These are phyloP conservation scores for Hyphodiscus hymeniophilus DNA, from an alignment of 495 filamentous ascomycete species.

Conservation along the genomic window DNA sequence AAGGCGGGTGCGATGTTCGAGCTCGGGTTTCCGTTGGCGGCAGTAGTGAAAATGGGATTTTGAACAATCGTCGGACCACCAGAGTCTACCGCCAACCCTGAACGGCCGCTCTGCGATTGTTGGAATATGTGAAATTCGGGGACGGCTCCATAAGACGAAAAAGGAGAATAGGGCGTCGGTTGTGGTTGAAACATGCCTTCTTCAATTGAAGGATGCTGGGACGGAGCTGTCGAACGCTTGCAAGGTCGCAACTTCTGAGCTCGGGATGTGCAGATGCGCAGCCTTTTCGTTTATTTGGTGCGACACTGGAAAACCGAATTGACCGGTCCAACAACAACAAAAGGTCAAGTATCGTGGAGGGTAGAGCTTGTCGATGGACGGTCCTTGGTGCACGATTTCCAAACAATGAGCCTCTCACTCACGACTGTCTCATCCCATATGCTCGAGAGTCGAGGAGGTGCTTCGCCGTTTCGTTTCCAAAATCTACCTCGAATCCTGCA, in stretches of 20 bases:
- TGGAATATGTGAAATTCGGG: slow-evolving; percentile 17
- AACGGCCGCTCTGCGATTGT: slow-evolving; percentile 24
- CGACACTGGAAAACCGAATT: not conserved
- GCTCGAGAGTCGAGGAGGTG: no score
- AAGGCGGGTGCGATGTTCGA: slow-evolving; percentile 1
- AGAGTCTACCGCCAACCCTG: slow-evolving; percentile 22
- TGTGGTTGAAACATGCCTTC: slow-evolving; percentile 46
- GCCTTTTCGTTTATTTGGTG: not conserved
- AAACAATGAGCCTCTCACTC: no score
- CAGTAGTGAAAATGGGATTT: slow-evolving; percentile 37
- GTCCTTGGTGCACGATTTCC: no score
- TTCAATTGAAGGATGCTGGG: not conserved
- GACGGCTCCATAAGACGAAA: slow-evolving; percentile 19
- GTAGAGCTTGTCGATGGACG: no score
- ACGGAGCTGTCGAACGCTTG: not conserved
- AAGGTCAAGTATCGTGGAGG: no score
- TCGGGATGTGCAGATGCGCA: not conserved
- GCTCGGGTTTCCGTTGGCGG: slow-evolving; percentile 28
- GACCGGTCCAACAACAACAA: no score
- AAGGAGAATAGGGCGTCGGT: slow-evolving; percentile 34
- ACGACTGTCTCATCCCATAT: no score
- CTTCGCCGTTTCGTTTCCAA: no score
- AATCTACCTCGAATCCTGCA: no score
- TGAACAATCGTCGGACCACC: slow-evolving; percentile 22
- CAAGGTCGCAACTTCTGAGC: no score